phyloP scores from a whole-genome alignment of 192 early-diverging fungal genomes.

The Coemansia sp. region DNA sequence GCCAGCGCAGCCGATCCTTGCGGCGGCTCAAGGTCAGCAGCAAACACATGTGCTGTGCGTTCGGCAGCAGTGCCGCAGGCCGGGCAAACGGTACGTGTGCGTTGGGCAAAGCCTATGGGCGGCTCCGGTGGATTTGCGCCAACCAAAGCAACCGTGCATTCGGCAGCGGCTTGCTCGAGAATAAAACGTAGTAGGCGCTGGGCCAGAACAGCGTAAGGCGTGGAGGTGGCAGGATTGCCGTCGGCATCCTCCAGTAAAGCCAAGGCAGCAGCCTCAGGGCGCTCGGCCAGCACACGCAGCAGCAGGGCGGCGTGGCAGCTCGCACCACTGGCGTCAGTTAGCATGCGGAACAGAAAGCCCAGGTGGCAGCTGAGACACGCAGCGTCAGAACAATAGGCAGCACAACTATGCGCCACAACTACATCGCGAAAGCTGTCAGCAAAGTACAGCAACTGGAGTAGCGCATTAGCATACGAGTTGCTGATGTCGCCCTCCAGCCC shows the following conservation, averaged over 20 bases:
- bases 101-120: constrained; percentile 31
- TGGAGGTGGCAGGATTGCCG: constrained; percentile 59
- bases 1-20: constrained; percentile 42
- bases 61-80: constrained; percentile 60
- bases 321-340: constrained; percentile 76
- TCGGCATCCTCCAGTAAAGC: constrained; percentile 78
- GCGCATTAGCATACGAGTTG: constrained; percentile 87
- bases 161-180: constrained; percentile 83
- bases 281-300: constrained; percentile 74
- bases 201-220: constrained; percentile 70
- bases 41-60: constrained; percentile 71
- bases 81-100: constrained; percentile 55
- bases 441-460: constrained; percentile 85
- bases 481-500: constrained; percentile 90
- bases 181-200: constrained; percentile 90
- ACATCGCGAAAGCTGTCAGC: constrained; percentile 61
- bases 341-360: constrained; percentile 88
- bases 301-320: constrained; percentile 97
- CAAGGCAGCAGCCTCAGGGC: constrained; percentile 81
- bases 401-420: constrained; percentile 67
- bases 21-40: constrained; percentile 80
- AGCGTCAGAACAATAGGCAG: constrained; percentile 63
- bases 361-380: constrained; percentile 89
- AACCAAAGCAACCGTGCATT: constrained; percentile 51
- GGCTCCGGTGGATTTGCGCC: too few species aligned